Evolutionary conservation across 1,284 basidiomycete genomes (phyloP), one percentile per base, ranked within the genome.

Genomic region (Meripilus lineatus): DNA sequence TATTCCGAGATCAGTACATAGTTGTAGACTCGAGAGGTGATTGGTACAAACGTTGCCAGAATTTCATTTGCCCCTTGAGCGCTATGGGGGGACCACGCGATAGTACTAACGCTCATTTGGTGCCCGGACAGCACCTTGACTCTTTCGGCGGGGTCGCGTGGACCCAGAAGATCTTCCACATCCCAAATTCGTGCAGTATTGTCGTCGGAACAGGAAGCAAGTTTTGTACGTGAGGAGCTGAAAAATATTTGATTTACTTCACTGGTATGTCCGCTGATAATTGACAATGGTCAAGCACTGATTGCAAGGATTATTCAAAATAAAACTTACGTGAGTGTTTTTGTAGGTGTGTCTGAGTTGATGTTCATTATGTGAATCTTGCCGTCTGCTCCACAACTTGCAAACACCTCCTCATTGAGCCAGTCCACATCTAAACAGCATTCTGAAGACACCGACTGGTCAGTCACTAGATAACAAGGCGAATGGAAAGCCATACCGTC

Each of bases 121-220:
- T 92, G 89, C 1, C 88, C 86, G 37, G 66, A 62, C 25, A 86
- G 66, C 8, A 77, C 62, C 17, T 82, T 57, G 5, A 68, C 62
- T 37, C 66, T 70, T 22, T 64, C 59, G 18, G 71, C 68, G 1
- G 51, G 48, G 18, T 52, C 51, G 38, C 52, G 63, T 46, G 40
- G 57, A 50, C 42, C 68, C 49, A 52, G 67, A 59, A 56, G 66
- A 58, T 57, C 57, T 38, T 66, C 64, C 24, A 88, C 64, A 44
- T 77, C 74, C 87, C 88, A 92, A 55, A 92, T 74, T 24, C 85
- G 79, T 21, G 84, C 82, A 1, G 84, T 86, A 45, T 68, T 66
- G 52, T 92, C 89, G 57, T 92, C 89, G 1, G 87, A 86, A 59
- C 85, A 86, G 2, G 88, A 85, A 26, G 86, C 88, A 38, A 92